phyloP scores from a whole-genome alignment of 2,329 filamentous ascomycete genomes.

The Trichoderma polysporum region DNA sequence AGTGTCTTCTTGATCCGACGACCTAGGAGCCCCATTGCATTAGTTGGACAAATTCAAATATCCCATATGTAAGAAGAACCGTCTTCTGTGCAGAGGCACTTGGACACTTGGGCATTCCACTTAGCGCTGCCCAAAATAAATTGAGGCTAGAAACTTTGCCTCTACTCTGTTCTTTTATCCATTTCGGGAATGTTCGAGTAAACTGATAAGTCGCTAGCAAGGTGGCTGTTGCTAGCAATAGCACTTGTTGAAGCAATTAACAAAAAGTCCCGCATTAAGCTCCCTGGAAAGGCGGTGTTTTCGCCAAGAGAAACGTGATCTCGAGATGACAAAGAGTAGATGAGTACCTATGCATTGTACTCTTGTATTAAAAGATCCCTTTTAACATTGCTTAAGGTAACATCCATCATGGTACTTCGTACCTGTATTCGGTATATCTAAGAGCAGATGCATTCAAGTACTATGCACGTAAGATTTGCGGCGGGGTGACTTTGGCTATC shows the following conservation, averaged over 20 bases:
- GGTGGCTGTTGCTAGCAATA: not conserved
- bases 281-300: not conserved
- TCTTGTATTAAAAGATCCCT: not conserved
- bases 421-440: not conserved
- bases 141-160: slow-evolving; percentile 5
- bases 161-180: not conserved
- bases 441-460: not conserved
- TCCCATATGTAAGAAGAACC: not conserved
- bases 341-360: not conserved
- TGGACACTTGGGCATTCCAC: not conserved
- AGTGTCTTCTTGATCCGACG: not conserved
- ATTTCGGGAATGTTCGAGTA: not conserved
- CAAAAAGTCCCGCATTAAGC: not conserved
- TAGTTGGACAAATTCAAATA: not conserved
- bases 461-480: slow-evolving; percentile 11
- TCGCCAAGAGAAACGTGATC: not conserved
- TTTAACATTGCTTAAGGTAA: not conserved
- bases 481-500: slow-evolving; percentile 8
- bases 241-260: not conserved
- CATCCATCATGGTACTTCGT: not conserved
- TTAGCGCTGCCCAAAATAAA: not conserved
- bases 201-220: not conserved
- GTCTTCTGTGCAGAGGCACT: not conserved
- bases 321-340: not conserved
- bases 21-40: not conserved